Conservation (phyloP, 768 basidiomycete genomes). For the Macrolepiota albuminosa region DNA sequence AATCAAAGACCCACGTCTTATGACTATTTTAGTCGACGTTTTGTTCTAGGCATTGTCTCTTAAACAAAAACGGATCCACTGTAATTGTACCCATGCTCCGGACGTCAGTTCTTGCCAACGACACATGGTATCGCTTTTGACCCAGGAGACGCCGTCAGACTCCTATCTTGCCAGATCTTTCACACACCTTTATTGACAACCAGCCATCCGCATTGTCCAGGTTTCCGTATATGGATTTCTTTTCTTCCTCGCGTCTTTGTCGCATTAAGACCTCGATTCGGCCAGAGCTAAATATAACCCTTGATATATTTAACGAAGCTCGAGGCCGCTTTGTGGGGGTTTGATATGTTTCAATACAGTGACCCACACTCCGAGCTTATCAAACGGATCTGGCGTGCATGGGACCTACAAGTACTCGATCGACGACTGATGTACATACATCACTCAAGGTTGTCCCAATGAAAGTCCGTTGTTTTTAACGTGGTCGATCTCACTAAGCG, state of each 20-base stretch:
- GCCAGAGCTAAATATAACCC: background rate
- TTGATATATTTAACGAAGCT: background rate
- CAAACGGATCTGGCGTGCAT: background rate
- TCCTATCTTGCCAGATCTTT: background rate
- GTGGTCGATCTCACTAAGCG: background rate
- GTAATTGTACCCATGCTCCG: background rate
- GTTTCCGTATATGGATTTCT: background rate
- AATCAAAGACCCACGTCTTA: background rate
- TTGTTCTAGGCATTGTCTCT: background rate
- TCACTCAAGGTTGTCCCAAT: background rate
- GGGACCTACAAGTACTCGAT: background rate
- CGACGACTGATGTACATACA: background rate
- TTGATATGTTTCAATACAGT: background rate
- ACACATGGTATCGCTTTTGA: background rate
- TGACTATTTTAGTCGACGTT: background rate
- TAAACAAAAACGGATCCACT: background rate
- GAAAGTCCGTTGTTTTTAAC: background rate
- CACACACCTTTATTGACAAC: background rate
- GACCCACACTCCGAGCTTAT: background rate
- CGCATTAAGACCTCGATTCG: background rate
- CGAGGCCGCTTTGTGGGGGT: background rate
- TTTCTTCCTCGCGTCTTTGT: background rate
- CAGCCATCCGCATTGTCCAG: background rate
- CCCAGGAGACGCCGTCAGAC: background rate
- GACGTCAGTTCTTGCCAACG: background rate